Conservation (phyloP, 1,284 basidiomycete genomes). For the Heterobasidion annosum region DNA sequence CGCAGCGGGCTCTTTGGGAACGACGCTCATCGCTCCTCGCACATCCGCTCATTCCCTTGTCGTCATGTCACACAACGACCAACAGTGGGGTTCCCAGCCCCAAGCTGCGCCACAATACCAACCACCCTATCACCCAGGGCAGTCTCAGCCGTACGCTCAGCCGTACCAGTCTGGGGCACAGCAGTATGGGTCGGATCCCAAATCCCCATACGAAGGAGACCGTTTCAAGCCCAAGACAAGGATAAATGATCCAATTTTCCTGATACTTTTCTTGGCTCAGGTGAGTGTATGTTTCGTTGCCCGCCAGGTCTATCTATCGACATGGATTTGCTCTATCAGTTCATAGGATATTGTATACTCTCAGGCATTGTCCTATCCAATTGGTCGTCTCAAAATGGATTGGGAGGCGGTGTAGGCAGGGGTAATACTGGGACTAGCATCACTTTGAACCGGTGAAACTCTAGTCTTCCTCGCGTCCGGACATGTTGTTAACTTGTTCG, state of each 20-base stretch:
- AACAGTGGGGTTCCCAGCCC: conserved; percentile 17
- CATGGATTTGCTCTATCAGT: conserved; percentile 22
- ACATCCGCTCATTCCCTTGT: conserved; percentile 5
- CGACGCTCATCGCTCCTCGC: neutral
- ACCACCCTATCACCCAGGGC: conserved; percentile 14
- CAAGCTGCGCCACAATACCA: conserved; percentile 4
- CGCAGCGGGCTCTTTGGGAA: neutral
- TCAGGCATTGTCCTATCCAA: conserved; percentile 56
- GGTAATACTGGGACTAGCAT: conserved; percentile 35
- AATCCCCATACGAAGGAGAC: conserved; percentile 52
- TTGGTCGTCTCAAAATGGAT: conserved; percentile 57
- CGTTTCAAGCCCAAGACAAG: conserved; percentile 64
- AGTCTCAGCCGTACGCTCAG: conserved; percentile 14
- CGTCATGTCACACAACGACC: neutral
- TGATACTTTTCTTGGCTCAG: conserved; percentile 63
- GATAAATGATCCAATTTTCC: conserved; percentile 66
- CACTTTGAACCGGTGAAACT: conserved; percentile 46
- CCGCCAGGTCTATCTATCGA: neutral
- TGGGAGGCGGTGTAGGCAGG: conserved; percentile 58
- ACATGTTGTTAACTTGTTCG: conserved; percentile 14
- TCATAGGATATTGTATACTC: conserved; percentile 59
- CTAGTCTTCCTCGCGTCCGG: conserved; percentile 10
- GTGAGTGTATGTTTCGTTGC: conserved; percentile 13
- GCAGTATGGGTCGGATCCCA: conserved; percentile 26
- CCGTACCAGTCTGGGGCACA: conserved; percentile 1